phyloP scores from a whole-genome alignment of 2,329 filamentous ascomycete genomes.

The Fusarium buharicum region DNA sequence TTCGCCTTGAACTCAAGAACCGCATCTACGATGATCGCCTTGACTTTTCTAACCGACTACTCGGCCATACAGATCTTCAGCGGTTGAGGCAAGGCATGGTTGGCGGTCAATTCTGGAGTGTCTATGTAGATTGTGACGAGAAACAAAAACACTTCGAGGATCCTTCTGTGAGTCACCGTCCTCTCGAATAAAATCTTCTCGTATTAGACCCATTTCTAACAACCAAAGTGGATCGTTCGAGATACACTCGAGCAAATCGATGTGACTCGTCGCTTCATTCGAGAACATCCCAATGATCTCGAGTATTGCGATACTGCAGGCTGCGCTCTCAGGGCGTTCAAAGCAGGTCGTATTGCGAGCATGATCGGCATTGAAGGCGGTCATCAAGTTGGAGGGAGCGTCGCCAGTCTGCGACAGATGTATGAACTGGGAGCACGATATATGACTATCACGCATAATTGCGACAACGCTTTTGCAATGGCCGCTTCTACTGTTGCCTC shows the following conservation, averaged over 20 bases:
- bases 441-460: slow-evolving; percentile 52
- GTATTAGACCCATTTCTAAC: slow-evolving; percentile 12
- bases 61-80: slow-evolving; percentile 45
- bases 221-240: slow-evolving; percentile 23
- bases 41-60: slow-evolving; percentile 29
- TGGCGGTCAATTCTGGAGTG: slow-evolving; percentile 49
- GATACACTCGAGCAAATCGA: slow-evolving; percentile 50
- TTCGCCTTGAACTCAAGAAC: slow-evolving; percentile 47
- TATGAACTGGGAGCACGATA: slow-evolving; percentile 53
- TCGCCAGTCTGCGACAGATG: slow-evolving; percentile 50
- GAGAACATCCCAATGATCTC: slow-evolving; percentile 39
- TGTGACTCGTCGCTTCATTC: slow-evolving; percentile 46
- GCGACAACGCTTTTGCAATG: slow-evolving; percentile 48
- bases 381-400: slow-evolving; percentile 51
- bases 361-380: slow-evolving; percentile 53
- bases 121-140: slow-evolving; percentile 43
- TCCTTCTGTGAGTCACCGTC: slow-evolving; percentile 30
- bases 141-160: slow-evolving; percentile 42
- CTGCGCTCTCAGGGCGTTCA: slow-evolving; percentile 47
- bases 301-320: slow-evolving; percentile 43
- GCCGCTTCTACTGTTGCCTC: slow-evolving; percentile 47
- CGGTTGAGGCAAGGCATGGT: slow-evolving; percentile 46
- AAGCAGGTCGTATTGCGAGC: slow-evolving; percentile 48
- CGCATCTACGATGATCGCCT: slow-evolving; percentile 33
- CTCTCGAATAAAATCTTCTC: background rate